Evolutionary conservation across 2,329 filamentous ascomycete species (phyloP).

Genomic region (Sclerotinia glacialis): DNA sequence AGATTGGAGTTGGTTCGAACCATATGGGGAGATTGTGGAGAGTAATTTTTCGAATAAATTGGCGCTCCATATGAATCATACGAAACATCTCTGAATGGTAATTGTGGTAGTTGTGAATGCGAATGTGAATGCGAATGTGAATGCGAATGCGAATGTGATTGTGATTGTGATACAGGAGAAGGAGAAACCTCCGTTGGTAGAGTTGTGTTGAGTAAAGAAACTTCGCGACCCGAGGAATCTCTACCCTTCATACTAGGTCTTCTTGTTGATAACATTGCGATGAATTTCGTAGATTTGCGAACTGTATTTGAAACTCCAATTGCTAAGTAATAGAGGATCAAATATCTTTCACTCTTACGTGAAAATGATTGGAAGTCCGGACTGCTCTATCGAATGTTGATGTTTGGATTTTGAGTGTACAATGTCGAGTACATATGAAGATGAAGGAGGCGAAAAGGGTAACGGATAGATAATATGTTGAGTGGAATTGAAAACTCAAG

Average conservation of each 20-base stretch:
- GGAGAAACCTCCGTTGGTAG: constrained; percentile 40
- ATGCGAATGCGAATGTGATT: not conserved
- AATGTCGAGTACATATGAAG: constrained; percentile 3
- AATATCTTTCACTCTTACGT: not conserved
- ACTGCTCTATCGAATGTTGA: not conserved
- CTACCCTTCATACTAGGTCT: constrained; percentile 50
- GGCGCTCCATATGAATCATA: not conserved
- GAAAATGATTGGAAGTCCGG: not conserved
- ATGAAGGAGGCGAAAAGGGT: not conserved
- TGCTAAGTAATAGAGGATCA: not conserved
- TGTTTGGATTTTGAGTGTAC: not conserved
- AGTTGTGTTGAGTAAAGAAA: constrained; percentile 55
- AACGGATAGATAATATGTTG: not conserved
- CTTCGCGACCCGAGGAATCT: constrained; percentile 55
- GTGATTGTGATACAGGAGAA: constrained; percentile 25
- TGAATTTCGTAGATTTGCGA: not conserved
- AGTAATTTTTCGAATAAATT: constrained; percentile 17
- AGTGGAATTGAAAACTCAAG: not conserved
- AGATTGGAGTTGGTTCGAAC: constrained; percentile 33
- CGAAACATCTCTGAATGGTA: not conserved
- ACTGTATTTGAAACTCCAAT: not conserved
- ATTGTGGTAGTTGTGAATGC: constrained; percentile 24
- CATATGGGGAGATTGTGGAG: constrained; percentile 27
- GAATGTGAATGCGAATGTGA: not conserved
- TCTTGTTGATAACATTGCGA: constrained; percentile 22